Base-by-base conservation (phyloP, 176 grass and related monocot genomes). In the Saccharum spontaneum region DNA sequence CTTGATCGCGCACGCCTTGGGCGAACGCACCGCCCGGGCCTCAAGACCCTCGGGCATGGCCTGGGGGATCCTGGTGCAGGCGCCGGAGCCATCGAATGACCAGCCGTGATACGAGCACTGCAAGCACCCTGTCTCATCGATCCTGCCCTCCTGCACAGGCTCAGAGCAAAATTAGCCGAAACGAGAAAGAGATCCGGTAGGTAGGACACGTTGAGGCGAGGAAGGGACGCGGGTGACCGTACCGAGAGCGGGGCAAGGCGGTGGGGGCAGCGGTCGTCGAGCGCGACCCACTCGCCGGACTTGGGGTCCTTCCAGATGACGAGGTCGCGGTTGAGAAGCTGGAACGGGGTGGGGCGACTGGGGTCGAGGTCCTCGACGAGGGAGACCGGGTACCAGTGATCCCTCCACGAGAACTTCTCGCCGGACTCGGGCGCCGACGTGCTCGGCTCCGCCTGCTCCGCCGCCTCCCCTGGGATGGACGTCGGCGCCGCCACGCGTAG, bases 71-170 rank as follows among this genome's bases (percentile, higher is more conserved):
- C 30, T 85, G 39, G 85, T 89, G 81, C 96, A 98, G 63, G 91
- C 87, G 14, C 96, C 93, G 14, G 87, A 74, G 64, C 93, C 89
- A 37, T 91, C 85, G 36, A 98, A 98, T 30, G 96, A 92, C 96
- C 96, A 98, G 8, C 96, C 96, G 10, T 98, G 96, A 68, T 98
- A 98, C 22, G 93, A 98, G 74, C 93, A 98, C 89, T 98, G 93
- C 91, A 98, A 83, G 88, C 91, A 94, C 45, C 97, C 97, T 18
- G 80, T 95, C 67, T 98, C 97, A 67, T 98, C 97, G 28, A 98
- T 96, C 85, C 97, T 76, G 23, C 97, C 97, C 49, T 98, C 97
- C 97, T 98, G 76, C 81, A 38, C 23, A 22, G 8, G 26, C 13
- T 31, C 50, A 11, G 3, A 57, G 31, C 68, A 79, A 79, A 87